A percentile compares a stretch with the other conserved stretches of the same genome.
phyloP scores from a whole-genome alignment of 805 yeast genomes.

The Yarrowia sp. region DNA sequence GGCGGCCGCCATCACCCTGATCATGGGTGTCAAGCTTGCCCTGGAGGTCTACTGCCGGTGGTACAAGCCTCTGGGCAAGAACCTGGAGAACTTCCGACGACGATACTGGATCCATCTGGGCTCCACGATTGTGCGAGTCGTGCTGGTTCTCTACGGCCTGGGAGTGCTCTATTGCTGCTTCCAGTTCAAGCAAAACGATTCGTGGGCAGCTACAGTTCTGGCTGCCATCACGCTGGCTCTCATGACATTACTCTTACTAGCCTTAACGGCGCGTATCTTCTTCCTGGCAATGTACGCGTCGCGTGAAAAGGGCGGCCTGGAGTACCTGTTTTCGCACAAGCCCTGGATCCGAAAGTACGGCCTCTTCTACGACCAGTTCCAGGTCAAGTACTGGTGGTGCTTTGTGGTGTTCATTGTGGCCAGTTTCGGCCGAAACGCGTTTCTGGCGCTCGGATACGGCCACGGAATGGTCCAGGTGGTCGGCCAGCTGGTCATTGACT shows the following conservation, averaged over 20 bases:
- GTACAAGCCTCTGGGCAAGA: constrained; percentile 16
- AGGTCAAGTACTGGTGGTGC: constrained; percentile 39
- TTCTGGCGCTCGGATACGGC: constrained; percentile 39
- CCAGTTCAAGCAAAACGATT: constrained; percentile 38
- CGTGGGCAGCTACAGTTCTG: constrained; percentile 37
- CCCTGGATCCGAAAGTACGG: constrained; percentile 39
- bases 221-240: constrained; percentile 37
- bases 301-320: constrained; percentile 31
- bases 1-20: constrained; percentile 32
- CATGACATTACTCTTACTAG: constrained; percentile 34
- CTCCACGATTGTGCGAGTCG: constrained; percentile 35
- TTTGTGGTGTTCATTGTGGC: constrained; percentile 34
- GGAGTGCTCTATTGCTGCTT: constrained; percentile 38
- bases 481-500: constrained; percentile 39
- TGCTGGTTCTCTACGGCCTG: constrained; percentile 39
- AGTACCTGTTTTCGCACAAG: constrained; percentile 35
- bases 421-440: constrained; percentile 37
- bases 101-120: constrained; percentile 33
- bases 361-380: constrained; percentile 39
- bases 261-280: constrained; percentile 34
- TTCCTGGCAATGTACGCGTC: constrained; percentile 35
- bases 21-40: constrained; percentile 34
- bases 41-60: constrained; percentile 32
- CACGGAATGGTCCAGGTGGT: constrained; percentile 39
- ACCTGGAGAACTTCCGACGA: constrained; percentile 32